phyloP scores from a whole-genome alignment of 257 asterid genomes.

The Penstemon eatonii region DNA sequence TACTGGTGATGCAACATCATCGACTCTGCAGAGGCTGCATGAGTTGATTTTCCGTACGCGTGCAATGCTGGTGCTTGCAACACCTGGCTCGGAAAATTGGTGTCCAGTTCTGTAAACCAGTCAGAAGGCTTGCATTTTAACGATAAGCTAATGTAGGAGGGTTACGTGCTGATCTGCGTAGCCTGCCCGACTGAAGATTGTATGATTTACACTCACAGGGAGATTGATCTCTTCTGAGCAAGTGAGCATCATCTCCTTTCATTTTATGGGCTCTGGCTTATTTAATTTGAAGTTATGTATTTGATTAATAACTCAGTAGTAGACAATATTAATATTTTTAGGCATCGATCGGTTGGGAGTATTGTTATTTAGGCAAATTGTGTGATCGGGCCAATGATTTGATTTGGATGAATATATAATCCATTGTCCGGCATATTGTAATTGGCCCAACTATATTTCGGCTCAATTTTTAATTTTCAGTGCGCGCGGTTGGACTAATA shows the following conservation, averaged over 20 bases:
- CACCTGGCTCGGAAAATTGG: slow-evolving; percentile 26
- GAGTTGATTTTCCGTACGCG: slow-evolving; percentile 25
- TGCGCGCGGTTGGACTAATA: no score
- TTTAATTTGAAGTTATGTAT: no score
- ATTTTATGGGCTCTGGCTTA: background rate
- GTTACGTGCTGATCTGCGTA: slow-evolving; percentile 25
- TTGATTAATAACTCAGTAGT: background rate
- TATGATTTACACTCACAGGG: slow-evolving; percentile 29
- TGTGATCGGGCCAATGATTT: no score
- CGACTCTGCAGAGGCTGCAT: slow-evolving; percentile 23
- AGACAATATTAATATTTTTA: background rate
- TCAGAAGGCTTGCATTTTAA: slow-evolving; percentile 27
- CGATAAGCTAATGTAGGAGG: slow-evolving; percentile 21
- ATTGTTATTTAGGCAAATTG: no score
- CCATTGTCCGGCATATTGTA: no score
- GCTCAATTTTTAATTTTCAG: no score
- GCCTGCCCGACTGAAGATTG: slow-evolving; percentile 25
- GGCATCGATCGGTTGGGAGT: no score
- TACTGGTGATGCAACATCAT: slow-evolving; percentile 20
- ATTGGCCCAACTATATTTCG: no score
- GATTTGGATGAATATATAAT: no score
- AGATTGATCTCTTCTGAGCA: slow-evolving; percentile 25
- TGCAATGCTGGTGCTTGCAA: slow-evolving; percentile 31
- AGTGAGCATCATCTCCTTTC: background rate
- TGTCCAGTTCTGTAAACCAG: slow-evolving; percentile 24